A percentile compares a stretch with the other conserved stretches of the same genome.
phyloP scores from a whole-genome alignment of 352 stramenopile species.

The Phytophthora citricola region DNA sequence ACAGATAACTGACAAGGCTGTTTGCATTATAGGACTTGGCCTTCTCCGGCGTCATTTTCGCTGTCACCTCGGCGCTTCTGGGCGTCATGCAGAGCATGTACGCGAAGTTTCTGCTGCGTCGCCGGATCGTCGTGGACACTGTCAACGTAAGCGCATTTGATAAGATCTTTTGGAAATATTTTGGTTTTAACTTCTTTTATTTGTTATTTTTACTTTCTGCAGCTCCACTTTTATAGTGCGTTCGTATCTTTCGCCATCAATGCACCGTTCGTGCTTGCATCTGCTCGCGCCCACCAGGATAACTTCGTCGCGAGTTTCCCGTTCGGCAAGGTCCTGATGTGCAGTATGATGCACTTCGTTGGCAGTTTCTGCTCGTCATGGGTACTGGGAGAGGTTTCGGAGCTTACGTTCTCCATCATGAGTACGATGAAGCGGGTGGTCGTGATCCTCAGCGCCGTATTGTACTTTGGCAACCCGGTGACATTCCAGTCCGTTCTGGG shows the following conservation, averaged over 20 bases:
- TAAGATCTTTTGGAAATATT: neutral
- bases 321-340: conserved; percentile 73
- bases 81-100: conserved; percentile 92
- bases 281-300: conserved; percentile 51
- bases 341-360: conserved; percentile 87
- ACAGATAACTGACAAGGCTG: conserved; percentile 6
- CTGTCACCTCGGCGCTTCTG: conserved; percentile 74
- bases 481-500: conserved; percentile 70
- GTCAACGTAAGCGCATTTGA: conserved; percentile 70
- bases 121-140: conserved; percentile 76
- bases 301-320: conserved; percentile 78
- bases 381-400: conserved; percentile 85
- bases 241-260: conserved; percentile 89
- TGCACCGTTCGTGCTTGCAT: conserved; percentile 73
- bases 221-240: conserved; percentile 90
- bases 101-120: conserved; percentile 85
- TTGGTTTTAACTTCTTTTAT: conserved; percentile 1
- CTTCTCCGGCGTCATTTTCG: conserved; percentile 71
- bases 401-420: conserved; percentile 92
- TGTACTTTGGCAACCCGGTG: conserved; percentile 88
- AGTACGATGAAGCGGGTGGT: conserved; percentile 91
- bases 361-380: conserved; percentile 84
- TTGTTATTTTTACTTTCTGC: neutral
- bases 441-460: conserved; percentile 84
- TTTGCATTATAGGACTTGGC: conserved; percentile 62